Base-by-base conservation (phyloP, 306 rosid genomes). In the Pterocarpus macrocarpus region DNA sequence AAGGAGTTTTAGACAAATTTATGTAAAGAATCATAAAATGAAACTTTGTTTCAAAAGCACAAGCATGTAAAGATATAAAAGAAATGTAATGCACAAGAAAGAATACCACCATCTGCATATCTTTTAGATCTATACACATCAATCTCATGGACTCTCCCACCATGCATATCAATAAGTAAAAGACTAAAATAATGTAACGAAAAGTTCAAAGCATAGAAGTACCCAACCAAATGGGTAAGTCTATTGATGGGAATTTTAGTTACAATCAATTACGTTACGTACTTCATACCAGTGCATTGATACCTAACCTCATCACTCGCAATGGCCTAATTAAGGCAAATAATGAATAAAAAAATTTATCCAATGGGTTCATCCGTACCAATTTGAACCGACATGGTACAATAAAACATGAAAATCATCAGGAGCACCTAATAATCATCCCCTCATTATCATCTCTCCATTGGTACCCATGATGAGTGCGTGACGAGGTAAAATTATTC, bases 11-110 rank as follows among this genome's bases (percentile, higher is more conserved):
- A 74, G 79, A 82, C 84, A 83, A 85, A 58, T 78, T 87, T 85
- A 38, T 80, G 69, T 72, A 78, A 88, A 79, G 89, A 86, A 81
- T 81, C 85, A 77, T 67, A 81, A 55, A 91, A 86, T 86, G 47
- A 75, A 81, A 83, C 91, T 88, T 86, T 88, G 91, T 67, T 86
- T 53, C 72, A 80, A 88, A 88, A 88, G 91, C 90, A 80, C 38
- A 50, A 69, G 57, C 82, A 84, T 78, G 53, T 73, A 89, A 89
- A 89, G 95, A 89, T 78, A 82, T 56, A 55, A 78, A 85, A 90
- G 84, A 80, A 81, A 71, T 84, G 85, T 76, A 76, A 85, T 80
- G 80, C 83, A 73, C 87, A 79, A 77, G 85, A 83, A 75, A 82
- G 82, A 66, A 81, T 81, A 87, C 81, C 76, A 71, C 67, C 87